Evolutionary conservation across 148 eudicot species (phyloP).

Genomic region (Chenopodium suecicum): DNA sequence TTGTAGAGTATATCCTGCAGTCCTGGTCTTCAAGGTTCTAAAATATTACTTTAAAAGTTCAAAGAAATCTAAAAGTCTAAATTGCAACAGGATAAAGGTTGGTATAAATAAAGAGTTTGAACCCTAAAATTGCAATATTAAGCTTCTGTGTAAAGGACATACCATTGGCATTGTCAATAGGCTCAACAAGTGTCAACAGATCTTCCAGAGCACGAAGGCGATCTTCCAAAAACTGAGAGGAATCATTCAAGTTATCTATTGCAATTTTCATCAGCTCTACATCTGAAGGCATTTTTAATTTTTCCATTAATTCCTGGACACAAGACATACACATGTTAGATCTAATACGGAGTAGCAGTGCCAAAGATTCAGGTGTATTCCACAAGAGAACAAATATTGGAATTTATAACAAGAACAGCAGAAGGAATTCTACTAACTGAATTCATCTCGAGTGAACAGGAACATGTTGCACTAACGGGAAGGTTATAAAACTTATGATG

Average conservation of each 20-base stretch:
- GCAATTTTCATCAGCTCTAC: constrained; percentile 85
- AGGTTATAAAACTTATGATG: neutral
- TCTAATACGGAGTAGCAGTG: neutral
- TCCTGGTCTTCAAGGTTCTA: neutral
- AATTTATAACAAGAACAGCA: neutral
- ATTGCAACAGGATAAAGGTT: neutral
- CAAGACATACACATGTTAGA: constrained; percentile 11
- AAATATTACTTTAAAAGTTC: neutral
- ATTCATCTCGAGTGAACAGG: neutral
- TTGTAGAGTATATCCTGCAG: neutral
- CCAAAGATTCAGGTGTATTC: neutral
- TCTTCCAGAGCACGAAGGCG: constrained; percentile 77
- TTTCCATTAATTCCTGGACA: constrained; percentile 77
- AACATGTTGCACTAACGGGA: neutral
- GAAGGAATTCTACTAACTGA: too few species aligned
- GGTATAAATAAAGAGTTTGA: neutral
- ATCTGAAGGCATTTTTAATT: constrained; percentile 81
- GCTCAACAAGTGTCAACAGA: constrained; percentile 84
- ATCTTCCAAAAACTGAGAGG: constrained; percentile 62
- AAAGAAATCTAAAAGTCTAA: too few species aligned
- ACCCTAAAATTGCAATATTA: neutral
- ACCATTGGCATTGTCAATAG: constrained; percentile 94
- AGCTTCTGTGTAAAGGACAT: constrained; percentile 2
- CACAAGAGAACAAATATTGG: neutral
- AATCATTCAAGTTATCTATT: constrained; percentile 76